Percentiles rank a stretch among this genome's conserved stretches.
Conservation (phyloP, 2,329 filamentous ascomycete species). For the Aspergillus awamori region DNA sequence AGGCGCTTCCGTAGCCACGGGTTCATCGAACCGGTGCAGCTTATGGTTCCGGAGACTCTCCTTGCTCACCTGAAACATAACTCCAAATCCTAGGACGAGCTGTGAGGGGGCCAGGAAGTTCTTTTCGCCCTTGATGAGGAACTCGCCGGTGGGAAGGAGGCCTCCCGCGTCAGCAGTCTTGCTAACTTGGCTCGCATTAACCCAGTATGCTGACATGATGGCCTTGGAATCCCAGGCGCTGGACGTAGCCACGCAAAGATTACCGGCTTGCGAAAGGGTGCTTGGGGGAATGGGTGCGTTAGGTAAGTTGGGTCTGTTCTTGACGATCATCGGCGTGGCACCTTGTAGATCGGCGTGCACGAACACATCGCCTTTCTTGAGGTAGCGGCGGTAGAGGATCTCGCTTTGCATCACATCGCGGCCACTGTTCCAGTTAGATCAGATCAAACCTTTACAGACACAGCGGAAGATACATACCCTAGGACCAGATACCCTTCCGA, state of each 20-base stretch:
- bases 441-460: not conserved
- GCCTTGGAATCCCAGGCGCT: slow-evolving; percentile 96
- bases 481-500: slow-evolving; percentile 93
- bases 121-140: slow-evolving; percentile 82
- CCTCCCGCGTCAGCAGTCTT: slow-evolving; percentile 81
- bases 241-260: slow-evolving; percentile 80
- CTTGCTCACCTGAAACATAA: slow-evolving; percentile 86
- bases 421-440: slow-evolving; percentile 50
- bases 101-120: slow-evolving; percentile 88
- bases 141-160: slow-evolving; percentile 75
- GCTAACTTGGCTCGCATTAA: slow-evolving; percentile 83
- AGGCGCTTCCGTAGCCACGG: slow-evolving; percentile 23
- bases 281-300: slow-evolving; percentile 89
- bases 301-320: slow-evolving; percentile 76
- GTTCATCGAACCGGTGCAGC: slow-evolving; percentile 66
- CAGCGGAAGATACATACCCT: slow-evolving; percentile 49
- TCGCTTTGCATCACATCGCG: slow-evolving; percentile 90
- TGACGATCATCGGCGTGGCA: slow-evolving; percentile 83
- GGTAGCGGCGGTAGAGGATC: slow-evolving; percentile 81
- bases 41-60: slow-evolving; percentile 80
- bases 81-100: slow-evolving; percentile 80
- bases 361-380: slow-evolving; percentile 88
- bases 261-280: slow-evolving; percentile 87
- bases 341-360: slow-evolving; percentile 87
- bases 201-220: slow-evolving; percentile 96